A percentile compares a stretch with the other conserved stretches of the same genome.
phyloP scores from a whole-genome alignment of 768 basidiomycete genomes.

The Boletus insuetus region DNA sequence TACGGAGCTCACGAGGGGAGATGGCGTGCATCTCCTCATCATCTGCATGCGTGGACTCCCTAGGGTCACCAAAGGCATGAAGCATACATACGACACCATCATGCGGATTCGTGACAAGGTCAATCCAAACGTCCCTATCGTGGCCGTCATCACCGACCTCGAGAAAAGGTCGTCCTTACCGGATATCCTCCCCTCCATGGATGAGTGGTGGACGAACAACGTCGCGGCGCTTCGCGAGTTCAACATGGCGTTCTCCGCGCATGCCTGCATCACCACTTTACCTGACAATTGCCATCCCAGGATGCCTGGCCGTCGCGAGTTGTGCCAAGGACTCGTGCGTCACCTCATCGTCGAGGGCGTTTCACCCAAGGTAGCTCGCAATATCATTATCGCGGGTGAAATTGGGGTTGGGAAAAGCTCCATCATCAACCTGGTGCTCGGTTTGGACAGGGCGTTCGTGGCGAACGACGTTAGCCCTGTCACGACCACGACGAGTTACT shows the following conservation, averaged over 20 bases:
- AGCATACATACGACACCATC: conserved; percentile 26
- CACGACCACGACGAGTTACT: conserved; percentile 11
- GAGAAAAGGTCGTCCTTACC: conserved; percentile 24
- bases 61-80: conserved; percentile 26
- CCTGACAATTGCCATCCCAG: conserved; percentile 22
- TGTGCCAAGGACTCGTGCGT: conserved; percentile 16
- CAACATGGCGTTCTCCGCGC: conserved; percentile 33
- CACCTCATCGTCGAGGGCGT: conserved; percentile 16
- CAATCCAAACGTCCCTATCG: conserved; percentile 20
- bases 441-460: conserved; percentile 17
- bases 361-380: conserved; percentile 20
- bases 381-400: conserved; percentile 26
- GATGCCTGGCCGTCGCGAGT: conserved; percentile 15
- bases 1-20: conserved; percentile 17
- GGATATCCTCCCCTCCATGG: conserved; percentile 27
- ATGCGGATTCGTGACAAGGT: conserved; percentile 18
- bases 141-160: conserved; percentile 32
- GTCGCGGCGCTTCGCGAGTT: conserved; percentile 21
- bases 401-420: conserved; percentile 31
- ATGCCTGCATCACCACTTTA: conserved; percentile 23
- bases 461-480: conserved; percentile 17
- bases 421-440: conserved; percentile 26
- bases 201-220: conserved; percentile 40
- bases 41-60: conserved; percentile 28
- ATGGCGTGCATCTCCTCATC: conserved; percentile 25